A percentile compares a stretch with the other conserved stretches of the same genome.
Conservation (phyloP, 371 early-diverging fungal species). For the Actinomortierella ambigua region DNA sequence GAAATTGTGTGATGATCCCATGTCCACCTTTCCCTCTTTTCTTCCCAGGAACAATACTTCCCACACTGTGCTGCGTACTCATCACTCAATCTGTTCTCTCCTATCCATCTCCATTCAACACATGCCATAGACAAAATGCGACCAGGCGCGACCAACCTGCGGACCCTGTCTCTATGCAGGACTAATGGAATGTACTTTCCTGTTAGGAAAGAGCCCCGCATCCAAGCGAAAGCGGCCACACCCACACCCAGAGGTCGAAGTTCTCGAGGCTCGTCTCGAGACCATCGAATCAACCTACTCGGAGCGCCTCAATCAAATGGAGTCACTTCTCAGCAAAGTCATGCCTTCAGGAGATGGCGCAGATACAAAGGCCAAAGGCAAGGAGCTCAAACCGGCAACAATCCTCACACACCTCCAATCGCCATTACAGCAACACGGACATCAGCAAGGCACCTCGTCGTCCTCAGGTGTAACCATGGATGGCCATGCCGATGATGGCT, state of each 20-base stretch:
- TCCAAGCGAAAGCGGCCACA: conserved; percentile 38
- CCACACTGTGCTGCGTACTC: no score
- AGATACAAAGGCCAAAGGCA: conserved; percentile 7
- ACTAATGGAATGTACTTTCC: conserved; percentile 44
- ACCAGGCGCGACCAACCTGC: conserved; percentile 39
- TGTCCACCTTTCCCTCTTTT: no score
- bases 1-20: no score
- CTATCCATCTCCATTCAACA: no score
- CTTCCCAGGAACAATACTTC: no score
- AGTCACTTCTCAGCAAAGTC: conserved; percentile 30
- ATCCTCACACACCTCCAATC: background rate
- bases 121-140: conserved; percentile 37
- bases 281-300: conserved; percentile 40
- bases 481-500: conserved; percentile 27
- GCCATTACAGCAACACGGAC: background rate
- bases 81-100: no score
- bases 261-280: conserved; percentile 35
- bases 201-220: conserved; percentile 32
- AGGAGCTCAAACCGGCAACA: conserved; percentile 2
- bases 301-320: conserved; percentile 44
- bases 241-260: conserved; percentile 31
- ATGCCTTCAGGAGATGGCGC: conserved; percentile 27
- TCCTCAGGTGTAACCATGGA: conserved; percentile 16
- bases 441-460: background rate
- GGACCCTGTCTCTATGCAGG: conserved; percentile 42